Evolutionary conservation across 176 grass and related monocot genomes (phyloP).

Genomic region (Metroxylon sagu): DNA sequence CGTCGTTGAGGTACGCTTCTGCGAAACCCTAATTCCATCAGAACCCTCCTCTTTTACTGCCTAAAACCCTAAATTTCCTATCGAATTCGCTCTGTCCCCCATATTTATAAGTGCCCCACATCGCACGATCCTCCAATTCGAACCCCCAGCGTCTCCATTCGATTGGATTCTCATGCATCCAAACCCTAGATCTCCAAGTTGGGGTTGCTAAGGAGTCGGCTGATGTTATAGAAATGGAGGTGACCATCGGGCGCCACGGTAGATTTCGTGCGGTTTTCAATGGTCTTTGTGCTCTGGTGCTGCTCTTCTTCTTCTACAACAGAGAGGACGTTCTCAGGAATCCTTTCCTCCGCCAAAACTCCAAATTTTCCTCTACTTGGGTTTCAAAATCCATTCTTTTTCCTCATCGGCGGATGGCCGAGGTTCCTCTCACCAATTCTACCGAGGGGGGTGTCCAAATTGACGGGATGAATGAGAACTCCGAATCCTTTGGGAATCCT

Average conservation of each 20-base stretch:
- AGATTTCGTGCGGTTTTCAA: slow-evolving; percentile 24
- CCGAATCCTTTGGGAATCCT: slow-evolving; percentile 30
- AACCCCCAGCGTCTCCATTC: not conserved
- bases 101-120: no score
- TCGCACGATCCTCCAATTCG: no score
- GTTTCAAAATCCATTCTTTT: slow-evolving; percentile 15
- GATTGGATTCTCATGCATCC: not conserved
- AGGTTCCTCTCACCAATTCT: slow-evolving; percentile 30
- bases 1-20: no score
- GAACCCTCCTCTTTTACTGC: no score
- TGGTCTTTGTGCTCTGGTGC: slow-evolving; percentile 35
- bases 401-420: slow-evolving; percentile 45
- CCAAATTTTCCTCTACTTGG: slow-evolving; percentile 1
- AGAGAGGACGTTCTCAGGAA: slow-evolving; percentile 20
- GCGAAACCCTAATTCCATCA: no score
- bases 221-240: not conserved
- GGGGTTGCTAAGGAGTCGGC: no score
- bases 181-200: not conserved
- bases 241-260: not conserved
- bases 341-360: slow-evolving; percentile 3
- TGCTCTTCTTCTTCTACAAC: slow-evolving; percentile 72
- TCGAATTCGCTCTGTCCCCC: no score
- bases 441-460: slow-evolving; percentile 14
- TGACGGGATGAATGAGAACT: slow-evolving; percentile 20
- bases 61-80: no score